A percentile compares a stretch with the other conserved stretches of the same genome.
Conservation (phyloP, 768 basidiomycete species). For the Pleurotus tuoliensis region DNA sequence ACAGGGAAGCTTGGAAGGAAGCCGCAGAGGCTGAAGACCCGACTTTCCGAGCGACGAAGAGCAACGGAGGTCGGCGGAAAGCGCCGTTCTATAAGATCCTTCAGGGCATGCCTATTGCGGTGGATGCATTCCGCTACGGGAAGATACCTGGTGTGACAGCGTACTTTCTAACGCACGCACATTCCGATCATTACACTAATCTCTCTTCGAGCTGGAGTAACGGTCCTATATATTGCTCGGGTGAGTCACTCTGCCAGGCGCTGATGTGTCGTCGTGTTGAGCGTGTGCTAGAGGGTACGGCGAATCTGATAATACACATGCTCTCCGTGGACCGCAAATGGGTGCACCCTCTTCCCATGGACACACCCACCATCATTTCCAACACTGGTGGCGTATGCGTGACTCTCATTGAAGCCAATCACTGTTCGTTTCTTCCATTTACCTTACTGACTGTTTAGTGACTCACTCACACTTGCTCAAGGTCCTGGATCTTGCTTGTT, state of each 20-base stretch:
- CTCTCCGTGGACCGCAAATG: conserved; percentile 85
- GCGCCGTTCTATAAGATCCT: conserved; percentile 96
- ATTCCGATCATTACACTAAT: conserved; percentile 68
- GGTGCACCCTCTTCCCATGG: conserved; percentile 84
- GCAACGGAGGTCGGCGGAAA: conserved; percentile 53
- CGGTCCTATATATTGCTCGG: conserved; percentile 94
- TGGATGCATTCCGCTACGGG: conserved; percentile 96
- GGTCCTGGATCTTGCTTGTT: conserved; percentile 89
- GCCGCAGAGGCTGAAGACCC: conserved; percentile 52
- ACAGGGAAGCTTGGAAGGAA: conserved; percentile 83
- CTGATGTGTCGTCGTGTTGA: neutral
- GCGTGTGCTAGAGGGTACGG: conserved; percentile 57
- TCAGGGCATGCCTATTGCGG: conserved; percentile 96
- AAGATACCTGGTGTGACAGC: conserved; percentile 84
- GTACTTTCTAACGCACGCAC: conserved; percentile 81
- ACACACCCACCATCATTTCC: conserved; percentile 70
- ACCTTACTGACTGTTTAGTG: neutral
- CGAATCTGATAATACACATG: conserved; percentile 89
- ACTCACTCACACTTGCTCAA: neutral
- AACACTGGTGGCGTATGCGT: conserved; percentile 83
- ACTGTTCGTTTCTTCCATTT: conserved; percentile 48
- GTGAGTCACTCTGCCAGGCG: neutral
- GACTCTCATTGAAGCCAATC: conserved; percentile 96
- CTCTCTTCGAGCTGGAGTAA: conserved; percentile 83
- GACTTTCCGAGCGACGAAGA: conserved; percentile 40